phyloP scores from a whole-genome alignment of 208 protist species.

The Trypanosoma platydactyli region DNA sequence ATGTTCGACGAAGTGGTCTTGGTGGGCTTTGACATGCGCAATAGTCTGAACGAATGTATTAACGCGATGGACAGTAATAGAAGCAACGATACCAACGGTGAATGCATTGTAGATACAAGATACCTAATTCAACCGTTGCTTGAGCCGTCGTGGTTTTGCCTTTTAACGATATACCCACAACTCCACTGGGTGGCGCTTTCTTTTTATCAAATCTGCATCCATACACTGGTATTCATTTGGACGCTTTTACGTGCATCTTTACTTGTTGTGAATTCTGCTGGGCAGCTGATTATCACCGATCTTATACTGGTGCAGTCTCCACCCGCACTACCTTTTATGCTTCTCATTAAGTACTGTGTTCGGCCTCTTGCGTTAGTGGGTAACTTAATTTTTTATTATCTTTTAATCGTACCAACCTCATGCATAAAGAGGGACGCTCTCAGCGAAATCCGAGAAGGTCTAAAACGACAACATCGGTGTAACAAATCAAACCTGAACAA shows the following conservation, averaged over 20 bases:
- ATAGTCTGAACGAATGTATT: constrained; percentile 58
- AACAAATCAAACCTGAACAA: neutral
- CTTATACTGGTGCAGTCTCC: constrained; percentile 81
- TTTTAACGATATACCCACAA: constrained; percentile 41
- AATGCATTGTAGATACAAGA: constrained; percentile 32
- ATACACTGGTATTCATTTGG: constrained; percentile 42
- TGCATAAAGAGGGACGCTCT: constrained; percentile 63
- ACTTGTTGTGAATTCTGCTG: constrained; percentile 69
- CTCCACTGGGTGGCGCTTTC: constrained; percentile 66
- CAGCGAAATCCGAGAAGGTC: constrained; percentile 50
- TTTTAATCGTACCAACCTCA: constrained; percentile 65
- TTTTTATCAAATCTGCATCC: constrained; percentile 49
- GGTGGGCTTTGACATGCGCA: constrained; percentile 74
- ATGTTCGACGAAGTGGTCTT: constrained; percentile 77
- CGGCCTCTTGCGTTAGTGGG: constrained; percentile 56
- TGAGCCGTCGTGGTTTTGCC: constrained; percentile 62
- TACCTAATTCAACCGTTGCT: constrained; percentile 39
- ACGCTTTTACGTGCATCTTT: constrained; percentile 47
- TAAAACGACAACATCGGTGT: constrained; percentile 21
- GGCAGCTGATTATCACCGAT: constrained; percentile 64
- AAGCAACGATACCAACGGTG: neutral
- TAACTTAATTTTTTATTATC: constrained; percentile 71
- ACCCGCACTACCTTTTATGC: constrained; percentile 79
- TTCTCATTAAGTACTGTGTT: constrained; percentile 69
- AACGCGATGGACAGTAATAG: neutral